Conservation (phyloP, 169 alveolate species). For the Plasmodium gonderi region DNA sequence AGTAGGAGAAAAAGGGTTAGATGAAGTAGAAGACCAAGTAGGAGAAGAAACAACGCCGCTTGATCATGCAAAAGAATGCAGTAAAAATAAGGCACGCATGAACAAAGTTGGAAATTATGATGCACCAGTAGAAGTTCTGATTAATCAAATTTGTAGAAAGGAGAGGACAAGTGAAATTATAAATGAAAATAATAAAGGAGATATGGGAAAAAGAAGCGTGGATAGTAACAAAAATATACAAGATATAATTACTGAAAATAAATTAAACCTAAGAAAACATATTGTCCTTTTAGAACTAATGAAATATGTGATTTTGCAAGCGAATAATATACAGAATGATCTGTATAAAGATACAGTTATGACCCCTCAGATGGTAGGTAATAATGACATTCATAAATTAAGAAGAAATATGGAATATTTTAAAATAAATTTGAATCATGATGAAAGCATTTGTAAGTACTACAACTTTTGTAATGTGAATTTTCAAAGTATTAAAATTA, state of each 20-base stretch:
- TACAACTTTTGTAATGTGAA: background rate
- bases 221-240: background rate
- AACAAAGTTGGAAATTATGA: too few relatives aligned
- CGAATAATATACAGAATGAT: slow-evolving; percentile 5
- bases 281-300: slow-evolving; percentile 24
- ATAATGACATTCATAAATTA: background rate
- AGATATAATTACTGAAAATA: slow-evolving; percentile 8
- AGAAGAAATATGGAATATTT: background rate
- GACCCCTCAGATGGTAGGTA: background rate
- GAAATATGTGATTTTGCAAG: slow-evolving; percentile 28
- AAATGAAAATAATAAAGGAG: background rate
- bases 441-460: background rate
- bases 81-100: too few relatives aligned
- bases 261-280: slow-evolving; percentile 34
- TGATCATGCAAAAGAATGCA: background rate
- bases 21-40: too few relatives aligned
- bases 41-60: background rate
- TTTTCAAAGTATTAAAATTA: background rate
- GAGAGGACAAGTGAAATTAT: background rate
- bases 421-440: background rate
- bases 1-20: background rate
- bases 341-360: background rate
- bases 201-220: background rate
- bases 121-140: background rate
- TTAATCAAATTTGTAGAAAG: background rate